phyloP scores from a whole-genome alignment of 148 eudicot species.

The Rhododendron molle region DNA sequence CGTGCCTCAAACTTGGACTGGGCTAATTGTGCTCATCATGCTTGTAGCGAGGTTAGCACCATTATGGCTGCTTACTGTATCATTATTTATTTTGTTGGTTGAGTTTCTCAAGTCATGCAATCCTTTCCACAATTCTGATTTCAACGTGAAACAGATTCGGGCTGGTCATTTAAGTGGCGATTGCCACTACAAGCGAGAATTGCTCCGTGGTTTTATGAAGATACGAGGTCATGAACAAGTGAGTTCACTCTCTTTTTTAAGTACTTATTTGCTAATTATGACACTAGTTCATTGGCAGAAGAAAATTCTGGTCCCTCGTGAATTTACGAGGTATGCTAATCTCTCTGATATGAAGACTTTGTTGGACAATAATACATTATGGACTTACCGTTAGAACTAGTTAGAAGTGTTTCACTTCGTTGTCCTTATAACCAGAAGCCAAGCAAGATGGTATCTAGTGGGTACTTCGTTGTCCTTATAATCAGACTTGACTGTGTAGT shows the following conservation, averaged over 20 bases:
- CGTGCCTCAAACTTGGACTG: conserved; percentile 82
- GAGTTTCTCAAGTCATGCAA: neutral
- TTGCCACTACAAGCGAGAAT: conserved; percentile 82
- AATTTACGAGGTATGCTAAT: neutral
- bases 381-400: neutral
- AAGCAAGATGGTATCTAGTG: neutral
- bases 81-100: neutral
- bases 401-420: neutral
- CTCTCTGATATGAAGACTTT: neutral
- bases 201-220: conserved; percentile 78
- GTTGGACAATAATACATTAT: neutral
- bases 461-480: neutral
- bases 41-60: conserved; percentile 76
- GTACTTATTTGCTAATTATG: neutral
- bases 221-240: conserved; percentile 89
- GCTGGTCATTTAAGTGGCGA: conserved; percentile 96
- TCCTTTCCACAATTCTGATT: neutral
- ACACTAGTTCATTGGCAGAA: neutral
- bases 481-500: neutral
- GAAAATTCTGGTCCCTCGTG: neutral
- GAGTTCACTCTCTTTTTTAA: conserved; percentile 18
- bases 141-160: conserved; percentile 48
- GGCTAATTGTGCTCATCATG: conserved; percentile 91
- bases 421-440: neutral
- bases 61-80: neutral